These are phyloP conservation scores for Sporisorium scitamineum DNA, from an alignment of 1,284 basidiomycete genomes.

Conservation along the genomic window DNA sequence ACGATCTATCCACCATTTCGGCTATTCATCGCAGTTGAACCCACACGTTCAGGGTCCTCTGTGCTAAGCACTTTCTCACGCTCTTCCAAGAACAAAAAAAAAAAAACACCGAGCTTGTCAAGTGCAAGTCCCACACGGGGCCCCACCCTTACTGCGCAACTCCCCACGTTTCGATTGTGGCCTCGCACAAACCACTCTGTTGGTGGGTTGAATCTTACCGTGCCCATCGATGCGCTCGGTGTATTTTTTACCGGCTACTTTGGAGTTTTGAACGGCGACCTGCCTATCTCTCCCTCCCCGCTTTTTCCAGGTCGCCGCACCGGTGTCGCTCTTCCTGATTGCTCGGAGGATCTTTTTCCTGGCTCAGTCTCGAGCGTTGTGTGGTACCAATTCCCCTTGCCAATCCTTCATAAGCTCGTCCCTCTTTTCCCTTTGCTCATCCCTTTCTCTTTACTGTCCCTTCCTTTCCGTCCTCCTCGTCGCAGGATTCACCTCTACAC, in stretches of 20 bases:
- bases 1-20: slow-evolving; percentile 1
- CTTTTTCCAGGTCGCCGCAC: slow-evolving; percentile 25
- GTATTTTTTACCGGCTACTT: slow-evolving; percentile 13
- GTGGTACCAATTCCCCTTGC: not conserved
- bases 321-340: not conserved
- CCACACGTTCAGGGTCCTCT: not conserved
- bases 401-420: slow-evolving; percentile 8
- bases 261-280: slow-evolving; percentile 14
- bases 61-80: not conserved
- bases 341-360: slow-evolving; percentile 10
- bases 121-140: not conserved
- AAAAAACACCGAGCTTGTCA: not conserved
- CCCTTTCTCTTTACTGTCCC: not conserved
- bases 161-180: not conserved
- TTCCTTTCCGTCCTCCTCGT: not conserved
- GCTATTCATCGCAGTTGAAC: not conserved
- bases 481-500: too few species aligned
- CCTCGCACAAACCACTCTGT: not conserved
- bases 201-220: not conserved
- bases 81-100: not conserved
- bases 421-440: not conserved
- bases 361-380: slow-evolving; percentile 4
- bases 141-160: not conserved
- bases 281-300: slow-evolving; percentile 3
- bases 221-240: slow-evolving; percentile 4